These are phyloP conservation scores for Syzygium oleosum DNA, from an alignment of 345 rosid genomes.

Conservation along the genomic window DNA sequence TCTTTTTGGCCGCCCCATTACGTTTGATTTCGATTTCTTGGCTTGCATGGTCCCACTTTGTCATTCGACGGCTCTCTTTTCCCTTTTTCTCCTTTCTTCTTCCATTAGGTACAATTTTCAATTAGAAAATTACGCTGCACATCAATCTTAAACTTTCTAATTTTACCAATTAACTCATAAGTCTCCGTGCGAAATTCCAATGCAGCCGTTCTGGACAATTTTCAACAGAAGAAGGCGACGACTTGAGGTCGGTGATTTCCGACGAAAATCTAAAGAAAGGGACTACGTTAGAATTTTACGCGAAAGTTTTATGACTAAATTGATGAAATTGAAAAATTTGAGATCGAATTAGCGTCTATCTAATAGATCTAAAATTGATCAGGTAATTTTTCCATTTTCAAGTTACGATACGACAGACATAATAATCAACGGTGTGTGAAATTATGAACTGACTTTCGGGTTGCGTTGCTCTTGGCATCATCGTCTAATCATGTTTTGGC, in stretches of 20 bases:
- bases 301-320: rapidly evolving
- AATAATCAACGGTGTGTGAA: background rate
- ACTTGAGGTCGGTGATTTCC: rapidly evolving
- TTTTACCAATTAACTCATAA: rapidly evolving
- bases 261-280: background rate
- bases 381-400: background rate
- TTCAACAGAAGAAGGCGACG: no score
- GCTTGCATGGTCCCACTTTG: background rate
- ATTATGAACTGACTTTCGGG: background rate
- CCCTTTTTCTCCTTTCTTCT: background rate
- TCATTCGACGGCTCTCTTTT: background rate
- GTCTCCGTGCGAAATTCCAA: rapidly evolving
- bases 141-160: rapidly evolving
- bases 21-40: background rate
- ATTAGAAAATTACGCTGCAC: rapidly evolving
- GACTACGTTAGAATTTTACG: rapidly evolving
- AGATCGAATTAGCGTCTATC: rapidly evolving
- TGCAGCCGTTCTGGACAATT: no score
- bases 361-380: background rate
- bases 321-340: rapidly evolving
- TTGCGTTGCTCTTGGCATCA: background rate
- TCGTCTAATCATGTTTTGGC: background rate
- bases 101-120: background rate
- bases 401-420: background rate
- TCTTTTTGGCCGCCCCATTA: background rate